phyloP scores from a whole-genome alignment of 208 protist species.

The Novymonas esmeraldas region DNA sequence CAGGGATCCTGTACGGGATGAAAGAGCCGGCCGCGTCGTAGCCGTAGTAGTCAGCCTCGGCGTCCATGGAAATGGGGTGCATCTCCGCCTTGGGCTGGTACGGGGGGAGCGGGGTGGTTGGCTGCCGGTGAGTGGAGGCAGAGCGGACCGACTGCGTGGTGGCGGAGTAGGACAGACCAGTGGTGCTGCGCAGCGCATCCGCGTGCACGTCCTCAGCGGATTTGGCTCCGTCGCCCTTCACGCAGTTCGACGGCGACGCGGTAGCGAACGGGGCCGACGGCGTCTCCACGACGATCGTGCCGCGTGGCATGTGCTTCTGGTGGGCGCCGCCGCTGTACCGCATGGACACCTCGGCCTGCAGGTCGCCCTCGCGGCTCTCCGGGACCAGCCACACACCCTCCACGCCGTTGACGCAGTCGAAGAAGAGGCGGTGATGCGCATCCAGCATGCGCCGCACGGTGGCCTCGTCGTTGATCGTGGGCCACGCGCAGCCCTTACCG shows the following conservation, averaged over 20 bases:
- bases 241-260: background rate
- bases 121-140: slow-evolving; percentile 1
- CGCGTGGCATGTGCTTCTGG: slow-evolving; percentile 70
- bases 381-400: slow-evolving; percentile 71
- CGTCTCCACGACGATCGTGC: slow-evolving; percentile 63
- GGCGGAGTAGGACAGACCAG: background rate
- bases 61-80: background rate
- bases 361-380: slow-evolving; percentile 16
- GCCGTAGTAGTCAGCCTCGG: background rate
- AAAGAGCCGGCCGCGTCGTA: background rate
- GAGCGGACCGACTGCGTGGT: background rate
- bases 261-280: slow-evolving; percentile 12
- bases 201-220: background rate
- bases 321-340: slow-evolving; percentile 27
- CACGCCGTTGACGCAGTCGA: slow-evolving; percentile 52
- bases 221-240: background rate
- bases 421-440: slow-evolving; percentile 73
- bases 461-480: slow-evolving; percentile 41
- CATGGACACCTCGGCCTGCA: slow-evolving; percentile 36
- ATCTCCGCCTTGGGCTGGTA: background rate
- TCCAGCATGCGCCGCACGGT: slow-evolving; percentile 43
- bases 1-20: slow-evolving; percentile 13
- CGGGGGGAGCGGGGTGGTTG: background rate
- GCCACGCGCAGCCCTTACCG: slow-evolving; percentile 83
- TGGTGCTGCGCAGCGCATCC: background rate